Evolutionary conservation across 2,329 filamentous ascomycete genomes (phyloP).

Genomic region (Dendrostoma leiphaemia): DNA sequence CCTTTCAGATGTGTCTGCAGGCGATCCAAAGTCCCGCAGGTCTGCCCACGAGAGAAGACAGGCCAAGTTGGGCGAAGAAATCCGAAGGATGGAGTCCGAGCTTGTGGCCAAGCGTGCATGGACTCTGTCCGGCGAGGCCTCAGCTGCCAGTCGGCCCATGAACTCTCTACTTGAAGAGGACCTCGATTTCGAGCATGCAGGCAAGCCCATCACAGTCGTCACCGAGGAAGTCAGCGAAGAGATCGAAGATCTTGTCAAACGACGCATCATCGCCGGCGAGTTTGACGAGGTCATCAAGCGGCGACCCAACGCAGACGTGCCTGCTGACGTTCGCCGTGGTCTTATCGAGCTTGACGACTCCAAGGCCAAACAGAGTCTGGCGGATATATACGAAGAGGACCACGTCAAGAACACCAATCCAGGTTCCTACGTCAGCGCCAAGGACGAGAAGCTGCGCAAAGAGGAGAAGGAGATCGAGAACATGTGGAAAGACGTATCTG

Average conservation of each 20-base stretch:
- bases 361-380: slow-evolving; percentile 83
- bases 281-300: slow-evolving; percentile 90
- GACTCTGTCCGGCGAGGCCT: slow-evolving; percentile 85
- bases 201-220: slow-evolving; percentile 92
- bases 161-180: slow-evolving; percentile 95
- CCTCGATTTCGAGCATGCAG: slow-evolving; percentile 90
- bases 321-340: slow-evolving; percentile 63
- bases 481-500: slow-evolving; percentile 79
- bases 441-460: slow-evolving; percentile 77
- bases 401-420: slow-evolving; percentile 77
- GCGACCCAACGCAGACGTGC: slow-evolving; percentile 69
- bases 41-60: slow-evolving; percentile 86
- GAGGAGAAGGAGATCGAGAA: slow-evolving; percentile 81
- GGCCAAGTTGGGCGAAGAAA: slow-evolving; percentile 83
- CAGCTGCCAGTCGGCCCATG: slow-evolving; percentile 74
- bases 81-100: slow-evolving; percentile 83
- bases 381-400: slow-evolving; percentile 92
- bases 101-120: slow-evolving; percentile 89
- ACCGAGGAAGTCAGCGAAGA: slow-evolving; percentile 87
- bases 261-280: slow-evolving; percentile 82
- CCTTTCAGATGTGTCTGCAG: slow-evolving; percentile 64
- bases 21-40: slow-evolving; percentile 68
- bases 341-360: slow-evolving; percentile 80
- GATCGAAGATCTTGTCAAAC: slow-evolving; percentile 92
- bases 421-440: slow-evolving; percentile 73